These are phyloP conservation scores for Rhynchosporium secalis DNA, from an alignment of 2,329 filamentous ascomycete genomes.

Conservation along the genomic window DNA sequence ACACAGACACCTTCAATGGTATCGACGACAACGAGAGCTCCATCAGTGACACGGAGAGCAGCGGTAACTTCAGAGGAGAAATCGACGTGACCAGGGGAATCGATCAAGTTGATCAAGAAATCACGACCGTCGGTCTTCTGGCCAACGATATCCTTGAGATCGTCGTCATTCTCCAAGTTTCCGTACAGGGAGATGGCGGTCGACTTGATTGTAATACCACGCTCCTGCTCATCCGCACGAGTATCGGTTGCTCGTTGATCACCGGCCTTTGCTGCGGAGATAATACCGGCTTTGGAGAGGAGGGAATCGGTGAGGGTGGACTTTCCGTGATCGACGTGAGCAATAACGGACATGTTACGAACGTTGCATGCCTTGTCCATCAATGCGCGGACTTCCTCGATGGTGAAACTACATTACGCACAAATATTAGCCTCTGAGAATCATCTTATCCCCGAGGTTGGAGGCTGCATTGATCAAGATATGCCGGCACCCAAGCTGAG, in stretches of 20 bases:
- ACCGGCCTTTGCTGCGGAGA: constrained; percentile 96
- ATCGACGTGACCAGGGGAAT: constrained; percentile 99
- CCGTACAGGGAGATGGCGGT: constrained; percentile 99
- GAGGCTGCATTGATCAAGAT: constrained; percentile 14
- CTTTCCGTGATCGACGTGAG: constrained; percentile 99
- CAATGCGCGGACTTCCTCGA: constrained; percentile 82
- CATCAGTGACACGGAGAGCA: constrained; percentile 98
- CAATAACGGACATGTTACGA: constrained; percentile 99
- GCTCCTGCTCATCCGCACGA: constrained; percentile 95
- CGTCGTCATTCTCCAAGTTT: constrained; percentile 75
- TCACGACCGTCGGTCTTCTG: constrained; percentile 87
- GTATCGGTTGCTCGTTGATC: constrained; percentile 96
- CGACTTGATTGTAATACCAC: constrained; percentile 99
- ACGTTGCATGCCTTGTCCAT: constrained; percentile 80
- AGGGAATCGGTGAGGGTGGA: constrained; percentile 99
- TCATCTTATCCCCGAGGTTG: constrained; percentile 27
- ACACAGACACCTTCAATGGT: constrained; percentile 99
- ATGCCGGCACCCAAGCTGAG: constrained; percentile 1
- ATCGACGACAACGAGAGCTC: constrained; percentile 99
- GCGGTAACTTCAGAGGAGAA: constrained; percentile 99
- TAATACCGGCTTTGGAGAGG: constrained; percentile 98
- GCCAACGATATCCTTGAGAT: constrained; percentile 90
- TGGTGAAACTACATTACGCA: constrained; percentile 77
- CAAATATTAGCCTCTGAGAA: constrained; percentile 49
- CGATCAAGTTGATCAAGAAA: constrained; percentile 99